These are phyloP conservation scores for Tetrahymena borealis DNA, from an alignment of 73 alveolate species.

Conservation along the genomic window DNA sequence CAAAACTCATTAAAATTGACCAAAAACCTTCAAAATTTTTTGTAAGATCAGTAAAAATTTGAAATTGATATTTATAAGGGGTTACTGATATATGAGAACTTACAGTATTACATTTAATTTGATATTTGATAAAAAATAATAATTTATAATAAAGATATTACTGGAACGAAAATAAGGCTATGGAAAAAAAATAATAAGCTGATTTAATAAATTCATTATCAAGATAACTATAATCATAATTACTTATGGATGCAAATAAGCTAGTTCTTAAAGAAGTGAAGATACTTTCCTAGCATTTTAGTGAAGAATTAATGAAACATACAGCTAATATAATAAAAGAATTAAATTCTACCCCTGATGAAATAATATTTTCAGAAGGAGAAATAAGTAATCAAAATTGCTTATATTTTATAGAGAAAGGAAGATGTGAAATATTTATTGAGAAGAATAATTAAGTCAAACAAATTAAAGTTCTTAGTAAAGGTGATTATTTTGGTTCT, in stretches of 20 bases:
- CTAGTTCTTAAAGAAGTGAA: conserved; percentile 13
- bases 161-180: neutral
- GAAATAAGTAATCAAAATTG: conserved; percentile 10
- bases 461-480: neutral
- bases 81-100: too few species aligned
- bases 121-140: too few species aligned
- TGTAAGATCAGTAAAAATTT: too few species aligned
- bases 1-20: too few species aligned
- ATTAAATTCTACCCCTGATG: conserved; percentile 29
- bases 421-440: conserved; percentile 5
- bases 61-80: too few species aligned
- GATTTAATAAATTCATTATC: neutral
- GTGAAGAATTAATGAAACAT: neutral
- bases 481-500: conserved; percentile 14
- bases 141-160: neutral
- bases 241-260: conserved; percentile 13
- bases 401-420: conserved; percentile 10
- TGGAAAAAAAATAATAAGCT: neutral
- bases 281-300: conserved; percentile 5
- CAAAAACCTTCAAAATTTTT: too few species aligned
- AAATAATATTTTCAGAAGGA: conserved; percentile 7
- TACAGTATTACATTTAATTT: too few species aligned
- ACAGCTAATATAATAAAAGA: neutral
- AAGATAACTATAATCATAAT: neutral
- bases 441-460: neutral